These are phyloP conservation scores for Coriaria nepalensis DNA, from an alignment of 306 rosid genomes.

Conservation along the genomic window DNA sequence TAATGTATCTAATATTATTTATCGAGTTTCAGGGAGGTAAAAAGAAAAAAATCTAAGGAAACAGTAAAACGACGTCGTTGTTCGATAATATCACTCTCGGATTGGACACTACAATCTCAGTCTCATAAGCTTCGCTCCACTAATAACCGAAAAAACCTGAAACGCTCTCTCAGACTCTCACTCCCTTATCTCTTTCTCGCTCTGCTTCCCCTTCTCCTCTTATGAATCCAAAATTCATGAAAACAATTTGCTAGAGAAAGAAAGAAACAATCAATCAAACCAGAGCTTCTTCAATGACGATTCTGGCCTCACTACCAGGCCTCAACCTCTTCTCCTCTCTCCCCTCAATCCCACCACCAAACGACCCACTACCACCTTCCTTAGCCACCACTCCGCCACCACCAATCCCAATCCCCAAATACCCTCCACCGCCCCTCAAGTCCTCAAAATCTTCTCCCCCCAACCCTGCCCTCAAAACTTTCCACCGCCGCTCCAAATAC, in stretches of 20 bases:
- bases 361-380: conserved; percentile 24
- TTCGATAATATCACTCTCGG: too few species aligned
- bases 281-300: conserved; percentile 25
- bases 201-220: not conserved
- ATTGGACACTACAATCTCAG: too few species aligned
- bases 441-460: conserved; percentile 18
- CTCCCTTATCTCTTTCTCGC: not conserved
- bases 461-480: conserved; percentile 45
- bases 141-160: not conserved
- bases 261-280: too few species aligned
- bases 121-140: not conserved
- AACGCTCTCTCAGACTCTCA: not conserved
- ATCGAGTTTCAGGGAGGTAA: too few species aligned
- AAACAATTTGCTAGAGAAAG: not conserved
- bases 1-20: too few species aligned
- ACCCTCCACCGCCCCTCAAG: conserved; percentile 29
- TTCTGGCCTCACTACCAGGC: conserved; percentile 45
- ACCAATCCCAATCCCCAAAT: conserved; percentile 40
- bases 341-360: conserved; percentile 36
- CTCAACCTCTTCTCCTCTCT: conserved; percentile 68
- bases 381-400: conserved; percentile 13
- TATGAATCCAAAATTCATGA: not conserved
- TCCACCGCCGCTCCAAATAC: conserved; percentile 62
- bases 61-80: too few species aligned
- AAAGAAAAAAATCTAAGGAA: too few species aligned